Evolutionary conservation across 805 yeast genomes (phyloP), one percentile per base, ranked within the genome.

Genomic region (Candida easanensis): DNA sequence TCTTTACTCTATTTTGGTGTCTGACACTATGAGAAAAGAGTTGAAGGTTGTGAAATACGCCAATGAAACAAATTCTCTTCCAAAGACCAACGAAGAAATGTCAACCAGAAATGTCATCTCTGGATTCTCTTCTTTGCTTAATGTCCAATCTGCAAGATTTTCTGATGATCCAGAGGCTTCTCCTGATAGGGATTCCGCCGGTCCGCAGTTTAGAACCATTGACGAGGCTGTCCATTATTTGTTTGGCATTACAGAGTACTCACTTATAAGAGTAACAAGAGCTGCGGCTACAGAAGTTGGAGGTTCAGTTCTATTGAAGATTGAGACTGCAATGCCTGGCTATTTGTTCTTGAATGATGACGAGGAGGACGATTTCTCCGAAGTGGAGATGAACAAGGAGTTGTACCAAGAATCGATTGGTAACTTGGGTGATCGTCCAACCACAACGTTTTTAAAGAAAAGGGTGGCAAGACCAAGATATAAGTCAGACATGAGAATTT

Each of bases 401-500:
- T 23, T 50, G 5, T 54, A 53, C 22, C 46, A 36, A 16, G 54
- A 50, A n/a, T 44, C 54, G 0, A 46, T 56, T 39, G 61, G 61
- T 2, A 57, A 58, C 23, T 49, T 54, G 2, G 71, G 71, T 20
- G 76, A 73, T 37, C 60, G 65, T 25, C 76, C 79, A 2, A 63
- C 70, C 21, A 70, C 78, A 31, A 60, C 73, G 4, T 79, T 76
- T 52, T 60, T 80, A 38, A 80, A 80, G 58, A 77, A 77, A 46
- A 66, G 73, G 19, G 72, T 79, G 26, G 84, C 84, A 13, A 64
- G 83, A 50, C 85, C 85, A 11, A 60, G 85, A 26, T 80, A 80
- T 58, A 80, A 80, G 54, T 67, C 77, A 5, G 77, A 76, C 49
- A 80, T 80, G 85, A 75, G 77, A 54, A 73, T 79, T n/a, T 79